phyloP scores from a whole-genome alignment of 805 yeast genomes.

The Candida parachauliodes region DNA sequence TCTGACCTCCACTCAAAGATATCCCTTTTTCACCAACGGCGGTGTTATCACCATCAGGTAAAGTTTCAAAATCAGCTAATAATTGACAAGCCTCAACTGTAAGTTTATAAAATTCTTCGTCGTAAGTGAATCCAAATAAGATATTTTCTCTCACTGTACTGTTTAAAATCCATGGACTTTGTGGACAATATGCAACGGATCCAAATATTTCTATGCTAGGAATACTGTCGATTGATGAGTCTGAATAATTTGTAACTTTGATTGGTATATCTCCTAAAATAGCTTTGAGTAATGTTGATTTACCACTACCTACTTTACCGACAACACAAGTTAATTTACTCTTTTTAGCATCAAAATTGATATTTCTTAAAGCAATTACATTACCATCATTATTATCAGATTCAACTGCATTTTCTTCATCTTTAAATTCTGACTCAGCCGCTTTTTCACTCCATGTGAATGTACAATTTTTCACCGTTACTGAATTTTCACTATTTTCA shows the following conservation, averaged over 20 bases:
- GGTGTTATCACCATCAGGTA: conserved; percentile 40
- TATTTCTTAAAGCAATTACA: conserved; percentile 25
- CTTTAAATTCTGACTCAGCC: conserved; percentile 11
- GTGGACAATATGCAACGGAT: conserved; percentile 36
- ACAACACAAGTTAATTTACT: conserved; percentile 38
- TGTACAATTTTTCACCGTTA: conserved; percentile 26
- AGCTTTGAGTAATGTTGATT: conserved; percentile 32
- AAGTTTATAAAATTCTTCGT: conserved; percentile 25
- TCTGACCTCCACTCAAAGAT: conserved; percentile 41
- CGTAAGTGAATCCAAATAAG: conserved; percentile 32
- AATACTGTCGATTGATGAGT: conserved; percentile 11
- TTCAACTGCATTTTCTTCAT: conserved; percentile 17
- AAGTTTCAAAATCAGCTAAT: conserved; percentile 27
- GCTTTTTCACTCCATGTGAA: conserved; percentile 33
- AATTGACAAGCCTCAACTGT: conserved; percentile 38
- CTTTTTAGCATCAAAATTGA: conserved; percentile 29
- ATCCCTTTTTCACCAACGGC: conserved; percentile 43
- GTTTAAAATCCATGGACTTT: conserved; percentile 40
- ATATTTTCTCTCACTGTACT: conserved; percentile 38
- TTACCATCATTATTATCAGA: conserved; percentile 14
- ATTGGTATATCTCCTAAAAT: conserved; percentile 30
- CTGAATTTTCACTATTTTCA: conserved; percentile 13
- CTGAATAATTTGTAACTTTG: conserved; percentile 7
- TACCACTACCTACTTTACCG: conserved; percentile 41
- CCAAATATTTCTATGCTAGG: conserved; percentile 23